phyloP scores from a whole-genome alignment of 2,329 filamentous ascomycete species.

The Venturia pyrina region DNA sequence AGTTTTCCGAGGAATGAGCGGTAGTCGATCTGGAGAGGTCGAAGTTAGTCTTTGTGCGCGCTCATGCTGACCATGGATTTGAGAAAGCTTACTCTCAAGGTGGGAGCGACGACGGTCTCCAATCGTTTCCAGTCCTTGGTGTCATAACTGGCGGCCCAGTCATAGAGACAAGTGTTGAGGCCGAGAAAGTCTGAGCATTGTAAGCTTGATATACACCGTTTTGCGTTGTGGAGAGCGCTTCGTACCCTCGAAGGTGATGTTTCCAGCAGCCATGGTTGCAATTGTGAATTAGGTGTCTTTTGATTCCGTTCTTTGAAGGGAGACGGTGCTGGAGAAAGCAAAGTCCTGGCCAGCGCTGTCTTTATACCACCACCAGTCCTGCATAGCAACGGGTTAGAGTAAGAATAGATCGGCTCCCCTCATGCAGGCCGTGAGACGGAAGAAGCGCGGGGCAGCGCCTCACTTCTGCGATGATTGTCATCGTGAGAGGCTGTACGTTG shows the following conservation, averaged over 20 bases:
- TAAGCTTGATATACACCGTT: constrained; percentile 10
- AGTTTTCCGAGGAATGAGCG: constrained; percentile 43
- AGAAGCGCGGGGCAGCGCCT: not conserved
- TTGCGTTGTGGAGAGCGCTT: constrained; percentile 8
- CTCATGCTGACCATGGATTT: constrained; percentile 12
- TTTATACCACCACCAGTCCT: not conserved
- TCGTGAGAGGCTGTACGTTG: not conserved
- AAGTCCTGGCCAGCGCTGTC: not conserved
- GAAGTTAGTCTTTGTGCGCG: constrained; percentile 11
- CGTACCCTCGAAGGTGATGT: constrained; percentile 17
- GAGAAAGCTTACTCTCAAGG: constrained; percentile 33
- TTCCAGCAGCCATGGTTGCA: constrained; percentile 10
- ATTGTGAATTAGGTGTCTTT: not conserved
- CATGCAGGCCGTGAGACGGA: not conserved
- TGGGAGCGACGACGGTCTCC: constrained; percentile 52
- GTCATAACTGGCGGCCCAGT: constrained; percentile 58
- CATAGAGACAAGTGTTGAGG: constrained; percentile 41
- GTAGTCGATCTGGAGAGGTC: constrained; percentile 54
- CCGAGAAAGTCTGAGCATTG: constrained; percentile 38
- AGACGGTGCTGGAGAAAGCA: not conserved
- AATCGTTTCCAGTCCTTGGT: constrained; percentile 55
- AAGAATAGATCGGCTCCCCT: constrained; percentile 3
- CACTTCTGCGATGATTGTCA: not conserved
- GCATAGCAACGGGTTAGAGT: not conserved
- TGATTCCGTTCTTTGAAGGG: not conserved